Base-by-base conservation (phyloP, 371 early-diverging fungal species). In the Rhizopus microsporus region DNA sequence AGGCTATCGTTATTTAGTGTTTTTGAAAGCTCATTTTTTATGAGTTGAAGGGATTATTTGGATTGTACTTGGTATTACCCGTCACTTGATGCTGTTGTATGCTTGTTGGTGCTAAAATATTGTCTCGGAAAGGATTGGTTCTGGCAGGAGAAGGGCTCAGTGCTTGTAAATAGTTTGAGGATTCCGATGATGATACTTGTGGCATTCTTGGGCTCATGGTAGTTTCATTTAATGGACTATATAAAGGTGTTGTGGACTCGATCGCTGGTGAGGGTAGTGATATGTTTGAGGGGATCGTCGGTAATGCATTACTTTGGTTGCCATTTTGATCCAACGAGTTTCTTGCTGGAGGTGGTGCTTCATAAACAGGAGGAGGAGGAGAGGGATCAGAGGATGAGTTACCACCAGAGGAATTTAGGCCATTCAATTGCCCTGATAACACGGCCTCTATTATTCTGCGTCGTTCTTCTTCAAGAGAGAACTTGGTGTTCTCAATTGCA, bases 291-390 rank as follows among this genome's bases (percentile, higher is more conserved):
- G 38, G 38, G 13, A 37, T 37, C 17, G 47, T 17, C n/a, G 23
- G 23, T 12, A 23, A 47, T 5, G 23, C 17, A 17, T 29, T 10
- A 17, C 3, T 1, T 4, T 47, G 38, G 6, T 5, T 31, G 47
- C 5, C 34, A 10, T 7, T 16, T 0, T 9, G 16, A 15, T 42
- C 15, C 13, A 17, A n/a, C 29, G 32, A 15, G 5, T 9, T 16
- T 23, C 39, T 35, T 4, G 17, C 33, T 12, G 51, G 31, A 38
- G 61, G 57, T 0, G 67, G 67, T 5, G 67, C 67, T 35, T 67
- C 67, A 46, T 67, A 67, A 1, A 67, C 62, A 8, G 67, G 67
- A 13, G 67, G 67, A 23, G 67, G 62, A 17, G 38, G 47, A 3
- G 23, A 23, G 2, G 23, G 23, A 23, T 23, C 23, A 23, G 23